Evolutionary conservation across 2,329 filamentous ascomycete genomes (phyloP).

Genomic region (Cladophialophora exuberans): DNA sequence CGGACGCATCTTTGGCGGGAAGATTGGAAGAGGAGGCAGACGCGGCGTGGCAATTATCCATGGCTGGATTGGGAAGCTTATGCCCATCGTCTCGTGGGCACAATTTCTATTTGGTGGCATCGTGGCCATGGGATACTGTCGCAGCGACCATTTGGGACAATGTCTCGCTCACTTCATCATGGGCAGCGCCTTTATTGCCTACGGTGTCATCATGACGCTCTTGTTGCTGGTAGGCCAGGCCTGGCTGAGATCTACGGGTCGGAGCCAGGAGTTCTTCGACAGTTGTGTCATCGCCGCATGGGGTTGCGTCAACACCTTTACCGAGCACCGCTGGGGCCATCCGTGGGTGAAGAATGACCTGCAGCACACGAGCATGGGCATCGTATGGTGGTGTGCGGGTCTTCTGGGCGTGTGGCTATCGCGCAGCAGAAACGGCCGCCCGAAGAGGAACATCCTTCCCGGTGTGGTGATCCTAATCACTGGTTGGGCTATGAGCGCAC

Average conservation of each 20-base stretch:
- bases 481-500: slow-evolving; percentile 92
- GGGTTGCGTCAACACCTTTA: slow-evolving; percentile 98
- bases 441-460: slow-evolving; percentile 91
- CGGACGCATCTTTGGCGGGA: slow-evolving; percentile 61
- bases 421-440: slow-evolving; percentile 76
- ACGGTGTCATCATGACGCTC: slow-evolving; percentile 85
- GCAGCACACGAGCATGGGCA: slow-evolving; percentile 99
- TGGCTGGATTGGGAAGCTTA: slow-evolving; percentile 79
- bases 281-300: slow-evolving; percentile 87
- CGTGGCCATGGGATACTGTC: slow-evolving; percentile 87
- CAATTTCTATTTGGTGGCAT: slow-evolving; percentile 98
- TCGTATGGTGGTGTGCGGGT: slow-evolving; percentile 97
- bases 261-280: slow-evolving; percentile 97
- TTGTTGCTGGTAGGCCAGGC: slow-evolving; percentile 84
- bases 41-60: slow-evolving; percentile 73
- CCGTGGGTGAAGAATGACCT: slow-evolving; percentile 92
- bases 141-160: slow-evolving; percentile 86
- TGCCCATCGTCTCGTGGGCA: slow-evolving; percentile 85
- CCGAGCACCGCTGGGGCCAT: slow-evolving; percentile 90
- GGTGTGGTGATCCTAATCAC: slow-evolving; percentile 89
- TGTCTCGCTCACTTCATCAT: slow-evolving; percentile 98
- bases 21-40: slow-evolving; percentile 46
- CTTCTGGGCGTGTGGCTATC: slow-evolving; percentile 92
- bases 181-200: slow-evolving; percentile 94
- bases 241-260: slow-evolving; percentile 79